Base-by-base conservation (phyloP, 164 flowering plant species). In the Kingdonia uniflora region DNA sequence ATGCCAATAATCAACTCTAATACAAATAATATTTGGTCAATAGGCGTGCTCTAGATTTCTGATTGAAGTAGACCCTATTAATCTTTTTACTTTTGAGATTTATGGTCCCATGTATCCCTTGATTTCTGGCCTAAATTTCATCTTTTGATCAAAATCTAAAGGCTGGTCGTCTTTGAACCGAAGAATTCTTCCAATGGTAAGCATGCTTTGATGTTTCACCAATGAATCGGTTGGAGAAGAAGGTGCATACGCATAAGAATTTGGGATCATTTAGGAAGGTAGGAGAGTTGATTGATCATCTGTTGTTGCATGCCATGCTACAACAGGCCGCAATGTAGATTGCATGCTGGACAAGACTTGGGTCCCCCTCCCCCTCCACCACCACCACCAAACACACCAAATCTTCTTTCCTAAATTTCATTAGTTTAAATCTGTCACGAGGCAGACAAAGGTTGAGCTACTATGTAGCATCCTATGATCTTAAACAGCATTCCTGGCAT, bases 21-120 rank as follows among this genome's bases (percentile, higher is more conserved):
- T 14, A 19, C 26, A 22, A 17, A 33, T 13, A 11, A 21, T 57
- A 35, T 16, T 37, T 57, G 44, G 33, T 17, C 21, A 37, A 44
- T 56, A 57, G 52, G 53, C 53, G 53, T 57, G 60, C 60, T 26
- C 47, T 7, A 37, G 52, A 47, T 57, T 57, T 23, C 53, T 48
- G 60, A 43, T 14, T 46, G 45, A 39, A 41, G 19, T 15, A 40
- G 16, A 38, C 10, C 17, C 24, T 15, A n/a, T 3, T 19, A n/a
- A 59, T 12, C 21, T 43, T 21, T 19, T 21, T 12, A 22, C 14
- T 19, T 14, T 15, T 14, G 19, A 52, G 45, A 40, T 20, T 52
- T 52, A 51, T 38, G 56, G 56, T 5, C 38, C 57, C 48, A 42
- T n/a, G 14, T 42, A 22, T 42, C 48, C 57, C 49, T 54, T 7